phyloP scores from a whole-genome alignment of 2,329 filamentous ascomycete species.

The Monosporascus sp. region DNA sequence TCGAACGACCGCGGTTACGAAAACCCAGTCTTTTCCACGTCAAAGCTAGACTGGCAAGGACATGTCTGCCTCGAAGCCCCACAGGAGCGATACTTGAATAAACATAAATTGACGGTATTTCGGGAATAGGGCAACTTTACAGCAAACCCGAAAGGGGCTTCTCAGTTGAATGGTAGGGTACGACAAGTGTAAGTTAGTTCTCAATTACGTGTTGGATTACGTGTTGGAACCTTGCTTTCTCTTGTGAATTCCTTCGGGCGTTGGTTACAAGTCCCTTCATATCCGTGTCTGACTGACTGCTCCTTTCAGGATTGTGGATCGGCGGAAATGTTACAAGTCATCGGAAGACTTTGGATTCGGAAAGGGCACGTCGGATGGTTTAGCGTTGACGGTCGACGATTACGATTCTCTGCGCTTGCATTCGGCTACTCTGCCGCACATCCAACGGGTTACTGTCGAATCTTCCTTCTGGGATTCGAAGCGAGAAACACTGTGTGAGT shows the following conservation, averaged over 20 bases:
- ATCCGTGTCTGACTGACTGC: conserved; percentile 2
- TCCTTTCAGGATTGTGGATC: conserved; percentile 19
- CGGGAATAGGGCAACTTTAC: conserved; percentile 21
- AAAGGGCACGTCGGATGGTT: conserved; percentile 15
- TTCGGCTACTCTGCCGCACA: conserved; percentile 20
- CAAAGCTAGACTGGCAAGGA: neutral
- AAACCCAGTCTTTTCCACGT: neutral
- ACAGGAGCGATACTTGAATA: neutral
- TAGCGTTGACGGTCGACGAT: conserved; percentile 22
- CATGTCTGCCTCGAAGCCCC: neutral
- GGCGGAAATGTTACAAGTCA: conserved; percentile 11
- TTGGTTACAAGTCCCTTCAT: neutral
- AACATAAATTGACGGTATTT: conserved; percentile 1
- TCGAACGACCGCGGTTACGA: neutral
- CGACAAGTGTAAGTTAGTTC: conserved; percentile 22
- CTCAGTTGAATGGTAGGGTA: conserved; percentile 18
- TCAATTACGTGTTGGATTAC: neutral
- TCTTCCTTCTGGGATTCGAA: conserved; percentile 25
- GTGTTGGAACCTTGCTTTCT: too few species aligned
- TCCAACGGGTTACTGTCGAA: conserved; percentile 23
- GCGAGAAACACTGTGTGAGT: conserved; percentile 23
- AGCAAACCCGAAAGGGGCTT: conserved; percentile 18
- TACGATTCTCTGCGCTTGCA: conserved; percentile 23
- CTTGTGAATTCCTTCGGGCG: too few species aligned
- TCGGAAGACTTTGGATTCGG: conserved; percentile 6